These are phyloP conservation scores for Pisolithus marmoratus DNA, from an alignment of 768 basidiomycete species.

Conservation along the genomic window DNA sequence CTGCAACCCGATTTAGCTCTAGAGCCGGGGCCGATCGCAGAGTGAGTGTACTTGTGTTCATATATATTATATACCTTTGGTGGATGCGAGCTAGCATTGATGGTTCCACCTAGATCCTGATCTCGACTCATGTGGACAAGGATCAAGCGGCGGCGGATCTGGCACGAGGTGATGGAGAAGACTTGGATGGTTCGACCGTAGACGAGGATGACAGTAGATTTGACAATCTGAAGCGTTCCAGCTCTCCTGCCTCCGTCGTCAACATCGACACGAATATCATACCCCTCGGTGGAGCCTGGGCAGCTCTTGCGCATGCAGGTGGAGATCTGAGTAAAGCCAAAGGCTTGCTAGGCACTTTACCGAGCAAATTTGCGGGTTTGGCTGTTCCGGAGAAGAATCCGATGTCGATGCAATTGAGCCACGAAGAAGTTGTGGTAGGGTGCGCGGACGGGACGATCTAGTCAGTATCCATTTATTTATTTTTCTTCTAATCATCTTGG, in stretches of 20 bases:
- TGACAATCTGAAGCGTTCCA: conserved; percentile 8
- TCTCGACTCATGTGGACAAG: conserved; percentile 75
- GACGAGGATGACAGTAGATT: background rate
- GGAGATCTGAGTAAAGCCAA: conserved; percentile 36
- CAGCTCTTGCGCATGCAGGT: conserved; percentile 47
- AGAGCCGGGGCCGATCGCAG: conserved; percentile 75
- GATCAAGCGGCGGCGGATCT: conserved; percentile 19
- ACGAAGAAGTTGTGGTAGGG: conserved; percentile 87
- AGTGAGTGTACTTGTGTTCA: conserved; percentile 37
- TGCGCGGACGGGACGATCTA: conserved; percentile 91
- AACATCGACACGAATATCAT: conserved; percentile 63
- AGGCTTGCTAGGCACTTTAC: conserved; percentile 58
- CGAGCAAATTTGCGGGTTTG: conserved; percentile 67
- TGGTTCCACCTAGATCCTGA: conserved; percentile 52
- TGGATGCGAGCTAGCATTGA: background rate
- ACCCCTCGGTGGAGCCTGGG: conserved; percentile 73
- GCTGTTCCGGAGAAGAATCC: conserved; percentile 90
- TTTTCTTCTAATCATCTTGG: background rate
- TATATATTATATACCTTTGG: conserved; percentile 1
- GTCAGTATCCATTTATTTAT: conserved; percentile 40
- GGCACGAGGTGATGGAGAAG: conserved; percentile 18
- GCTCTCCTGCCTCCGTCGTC: conserved; percentile 34
- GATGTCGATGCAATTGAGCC: conserved; percentile 89
- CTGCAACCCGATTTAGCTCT: conserved; percentile 83
- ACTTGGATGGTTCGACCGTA: conserved; percentile 13